A percentile compares a stretch with the other conserved stretches of the same genome.
phyloP scores from a whole-genome alignment of 352 stramenopile species.

The Pythium myriotylum region DNA sequence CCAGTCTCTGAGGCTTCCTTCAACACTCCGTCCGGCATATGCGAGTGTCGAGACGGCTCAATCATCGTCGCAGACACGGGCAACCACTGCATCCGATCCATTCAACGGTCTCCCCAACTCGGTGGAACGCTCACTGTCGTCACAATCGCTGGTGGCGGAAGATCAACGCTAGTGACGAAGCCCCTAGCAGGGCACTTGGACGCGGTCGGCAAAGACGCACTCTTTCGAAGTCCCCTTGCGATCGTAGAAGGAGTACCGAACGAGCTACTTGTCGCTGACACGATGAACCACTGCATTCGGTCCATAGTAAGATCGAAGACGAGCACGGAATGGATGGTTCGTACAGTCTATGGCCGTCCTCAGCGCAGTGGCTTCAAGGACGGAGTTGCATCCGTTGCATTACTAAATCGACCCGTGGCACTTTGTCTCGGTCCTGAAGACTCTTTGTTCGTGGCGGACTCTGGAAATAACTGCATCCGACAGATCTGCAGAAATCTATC shows the following conservation, averaged over 20 bases:
- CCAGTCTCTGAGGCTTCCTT: constrained; percentile 41
- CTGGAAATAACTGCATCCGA: constrained; percentile 5
- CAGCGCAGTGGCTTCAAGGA: background rate
- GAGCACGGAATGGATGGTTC: background rate
- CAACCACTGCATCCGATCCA: constrained; percentile 59
- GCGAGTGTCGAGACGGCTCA: constrained; percentile 38
- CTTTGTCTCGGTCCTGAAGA: background rate
- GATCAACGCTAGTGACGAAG: background rate
- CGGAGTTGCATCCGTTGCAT: background rate
- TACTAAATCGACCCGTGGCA: background rate
- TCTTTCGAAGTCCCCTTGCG: constrained; percentile 47
- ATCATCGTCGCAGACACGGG: constrained; percentile 52
- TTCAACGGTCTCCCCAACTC: constrained; percentile 7
- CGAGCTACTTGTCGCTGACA: constrained; percentile 50
- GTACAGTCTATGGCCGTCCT: constrained; percentile 4
- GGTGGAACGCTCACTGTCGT: background rate
- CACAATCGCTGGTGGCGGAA: constrained; percentile 1
- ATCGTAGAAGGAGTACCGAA: constrained; percentile 33
- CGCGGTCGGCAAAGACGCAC: constrained; percentile 11
- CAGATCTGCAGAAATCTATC: background rate
- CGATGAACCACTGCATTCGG: constrained; percentile 64
- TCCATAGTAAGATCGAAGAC: constrained; percentile 19
- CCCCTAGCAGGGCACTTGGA: background rate
- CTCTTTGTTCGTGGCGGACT: background rate
- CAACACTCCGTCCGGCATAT: constrained; percentile 42